Evolutionary conservation across 371 early-diverging fungal species (phyloP), one percentile per base, ranked within the genome.

Genomic region (Choanephora cucurbitarum): DNA sequence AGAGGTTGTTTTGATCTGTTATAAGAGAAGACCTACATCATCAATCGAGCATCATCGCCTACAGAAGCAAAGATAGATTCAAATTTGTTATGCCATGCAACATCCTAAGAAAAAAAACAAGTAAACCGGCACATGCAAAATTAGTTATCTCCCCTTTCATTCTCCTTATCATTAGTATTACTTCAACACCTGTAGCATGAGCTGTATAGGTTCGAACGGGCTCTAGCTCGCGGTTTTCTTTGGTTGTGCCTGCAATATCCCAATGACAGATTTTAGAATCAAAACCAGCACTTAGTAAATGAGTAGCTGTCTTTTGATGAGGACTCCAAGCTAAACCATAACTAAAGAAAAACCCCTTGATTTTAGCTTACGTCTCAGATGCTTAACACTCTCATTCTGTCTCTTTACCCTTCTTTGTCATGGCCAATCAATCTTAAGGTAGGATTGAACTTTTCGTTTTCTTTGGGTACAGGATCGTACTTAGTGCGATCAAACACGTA

Each of bases 401-500:
- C n/a, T n/a, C n/a, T 22, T 60, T 81, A 96, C 82, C 99, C 99
- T 80, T 99, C 99, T 55, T 88, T 88, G 23, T 85, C 78, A 64
- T 99, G 99, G 3, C 99, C 99, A 37, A 81, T 77, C 41, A 99
- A 82, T 46, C 83, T 80, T 39, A 97, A 79, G 23, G 96, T 95
- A 1, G 99, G 99, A 41, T 77, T 83, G 71, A 92, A 92, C 21
- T 80, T 75, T 17, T 86, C 86, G 60, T 89, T 82, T 31, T 81
- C 79, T 44, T 80, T 81, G 1, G 96, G 94, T 46, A 81, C 81
- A 34, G 86, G 85, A 28, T 91, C 85, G 74, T 95, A 97, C 37
- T 89, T 90, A n/a, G 99, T 98, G 53, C 95, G 87, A 72, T 99
- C 99, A 79, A 98, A 99, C 39, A 99, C 80, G 72, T 91, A 94